Evolutionary conservation across 805 yeast genomes (phyloP), one percentile per base, ranked within the genome.

Genomic region (Lachancea sp.): DNA sequence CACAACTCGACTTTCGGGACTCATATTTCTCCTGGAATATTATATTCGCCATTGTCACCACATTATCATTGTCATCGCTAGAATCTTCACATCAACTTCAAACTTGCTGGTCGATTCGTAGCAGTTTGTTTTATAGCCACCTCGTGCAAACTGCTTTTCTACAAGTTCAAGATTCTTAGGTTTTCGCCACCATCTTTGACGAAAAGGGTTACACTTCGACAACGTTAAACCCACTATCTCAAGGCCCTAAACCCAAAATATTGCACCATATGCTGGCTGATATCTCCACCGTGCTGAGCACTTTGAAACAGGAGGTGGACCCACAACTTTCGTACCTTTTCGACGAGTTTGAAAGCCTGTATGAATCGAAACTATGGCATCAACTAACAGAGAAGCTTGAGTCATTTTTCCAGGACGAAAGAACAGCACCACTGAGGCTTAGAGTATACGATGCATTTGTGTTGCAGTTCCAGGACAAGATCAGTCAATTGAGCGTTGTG

Each of bases 291-390:
- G 47, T 60, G 8, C 42, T 62, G 34, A 55, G 58, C 19, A 73
- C 80, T 3, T 70, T 88, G 42, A 78, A 95, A 43, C 72, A 73
- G 56, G 84, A 81, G 57, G 72, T 81, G 3, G 86, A 83, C 47
- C 69, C 77, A 2, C 87, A 82, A 33, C 70, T 89, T 42, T 70
- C 79, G 9, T 76, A 79, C 25, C 63, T 61, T n/a, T 62, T 63
- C 27, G 49, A 56, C 26, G 62, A 62, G 32, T 75, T 91, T 60
- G 97, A 90, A 59, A 96, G 88, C 56, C 71, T 73, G 46, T 85
- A 87, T 67, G 96, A 89, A 59, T 74, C 95, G 55, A 89, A 88
- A 65, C 75, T 91, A 62, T 93, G 97, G 97, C 95, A 84, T 68
- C 98, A 93, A 70, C 75, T 93, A 60, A 86, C 96, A 2, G 77